Evolutionary conservation across 352 stramenopile species (phyloP).

Genomic region (Pythium folliculosum): DNA sequence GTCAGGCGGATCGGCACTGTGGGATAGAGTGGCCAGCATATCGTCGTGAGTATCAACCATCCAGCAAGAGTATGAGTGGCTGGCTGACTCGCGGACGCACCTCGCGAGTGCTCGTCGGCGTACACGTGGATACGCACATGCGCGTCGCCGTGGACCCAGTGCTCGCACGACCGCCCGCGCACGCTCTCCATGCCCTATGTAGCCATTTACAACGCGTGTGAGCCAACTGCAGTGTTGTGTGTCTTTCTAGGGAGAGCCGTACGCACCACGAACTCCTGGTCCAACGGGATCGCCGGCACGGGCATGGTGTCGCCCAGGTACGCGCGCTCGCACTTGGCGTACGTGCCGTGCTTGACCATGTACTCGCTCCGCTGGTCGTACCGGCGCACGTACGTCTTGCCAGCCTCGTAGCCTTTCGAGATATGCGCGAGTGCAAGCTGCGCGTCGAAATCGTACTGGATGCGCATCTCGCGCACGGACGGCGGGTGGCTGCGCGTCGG

Average conservation of each 20-base stretch:
- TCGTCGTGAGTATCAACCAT: neutral
- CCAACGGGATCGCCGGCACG: slow-evolving; percentile 47
- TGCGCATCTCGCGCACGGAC: slow-evolving; percentile 48
- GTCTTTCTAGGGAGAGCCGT: too few relatives aligned
- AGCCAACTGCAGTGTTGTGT: neutral
- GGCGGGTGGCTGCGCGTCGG: slow-evolving; percentile 56
- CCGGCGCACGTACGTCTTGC: slow-evolving; percentile 68
- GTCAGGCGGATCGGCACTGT: slow-evolving; percentile 69
- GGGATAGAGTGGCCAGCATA: too few relatives aligned
- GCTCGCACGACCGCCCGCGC: slow-evolving; percentile 55
- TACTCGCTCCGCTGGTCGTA: slow-evolving; percentile 77
- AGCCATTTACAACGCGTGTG: neutral
- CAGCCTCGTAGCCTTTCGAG: slow-evolving; percentile 59
- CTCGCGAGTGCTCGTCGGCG: slow-evolving; percentile 41
- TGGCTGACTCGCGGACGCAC: too few relatives aligned
- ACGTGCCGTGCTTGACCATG: slow-evolving; percentile 70
- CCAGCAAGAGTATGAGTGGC: too few relatives aligned
- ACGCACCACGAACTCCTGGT: slow-evolving; percentile 52
- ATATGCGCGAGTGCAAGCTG: slow-evolving; percentile 61
- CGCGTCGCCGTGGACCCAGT: slow-evolving; percentile 59
- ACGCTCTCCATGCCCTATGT: slow-evolving; percentile 61
- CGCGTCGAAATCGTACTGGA: slow-evolving; percentile 70
- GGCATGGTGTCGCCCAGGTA: slow-evolving; percentile 74
- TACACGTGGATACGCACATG: slow-evolving; percentile 64
- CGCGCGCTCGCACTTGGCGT: slow-evolving; percentile 67